Conservation (phyloP, 2,329 filamentous ascomycete genomes). For the Aspergillus floridensis region DNA sequence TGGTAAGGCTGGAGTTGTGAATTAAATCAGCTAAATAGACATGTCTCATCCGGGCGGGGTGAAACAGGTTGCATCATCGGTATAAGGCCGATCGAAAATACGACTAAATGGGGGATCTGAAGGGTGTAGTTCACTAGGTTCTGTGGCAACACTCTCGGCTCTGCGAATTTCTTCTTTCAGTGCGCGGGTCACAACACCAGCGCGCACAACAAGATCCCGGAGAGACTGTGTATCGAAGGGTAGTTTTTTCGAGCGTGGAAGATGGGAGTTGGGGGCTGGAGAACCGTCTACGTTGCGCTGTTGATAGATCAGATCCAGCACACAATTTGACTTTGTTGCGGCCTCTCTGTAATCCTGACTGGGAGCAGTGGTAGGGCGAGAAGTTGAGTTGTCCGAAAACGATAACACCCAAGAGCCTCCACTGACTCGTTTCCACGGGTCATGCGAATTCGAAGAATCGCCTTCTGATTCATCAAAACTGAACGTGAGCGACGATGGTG, state of each 20-base stretch:
- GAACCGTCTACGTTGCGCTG: slow-evolving; percentile 39
- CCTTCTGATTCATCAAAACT: slow-evolving; percentile 60
- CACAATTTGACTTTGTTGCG: slow-evolving; percentile 60
- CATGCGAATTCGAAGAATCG: slow-evolving; percentile 37
- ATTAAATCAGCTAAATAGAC: slow-evolving; percentile 6
- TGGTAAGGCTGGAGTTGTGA: slow-evolving; percentile 10
- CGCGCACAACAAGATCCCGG: slow-evolving; percentile 57
- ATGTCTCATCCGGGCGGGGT: slow-evolving; percentile 24
- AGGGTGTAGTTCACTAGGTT: slow-evolving; percentile 28
- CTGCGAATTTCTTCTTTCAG: slow-evolving; percentile 51
- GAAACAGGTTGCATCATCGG: slow-evolving; percentile 31
- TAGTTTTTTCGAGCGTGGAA: slow-evolving; percentile 51
- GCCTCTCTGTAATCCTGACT: slow-evolving; percentile 51
- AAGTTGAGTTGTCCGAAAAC: slow-evolving; percentile 27
- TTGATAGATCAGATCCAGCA: slow-evolving; percentile 60
- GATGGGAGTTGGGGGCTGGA: slow-evolving; percentile 22
- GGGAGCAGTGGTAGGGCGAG: slow-evolving; percentile 31
- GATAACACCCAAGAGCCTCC: slow-evolving; percentile 32
- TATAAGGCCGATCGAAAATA: slow-evolving; percentile 45
- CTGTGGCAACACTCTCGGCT: slow-evolving; percentile 45
- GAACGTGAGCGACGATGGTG: slow-evolving; percentile 57
- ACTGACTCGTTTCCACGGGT: slow-evolving; percentile 31
- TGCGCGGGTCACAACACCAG: slow-evolving; percentile 49
- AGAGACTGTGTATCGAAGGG: slow-evolving; percentile 65
- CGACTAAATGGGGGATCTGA: slow-evolving; percentile 48